Conservation (phyloP, 2,329 filamentous ascomycete genomes). For the Mollisia scopiformis region DNA sequence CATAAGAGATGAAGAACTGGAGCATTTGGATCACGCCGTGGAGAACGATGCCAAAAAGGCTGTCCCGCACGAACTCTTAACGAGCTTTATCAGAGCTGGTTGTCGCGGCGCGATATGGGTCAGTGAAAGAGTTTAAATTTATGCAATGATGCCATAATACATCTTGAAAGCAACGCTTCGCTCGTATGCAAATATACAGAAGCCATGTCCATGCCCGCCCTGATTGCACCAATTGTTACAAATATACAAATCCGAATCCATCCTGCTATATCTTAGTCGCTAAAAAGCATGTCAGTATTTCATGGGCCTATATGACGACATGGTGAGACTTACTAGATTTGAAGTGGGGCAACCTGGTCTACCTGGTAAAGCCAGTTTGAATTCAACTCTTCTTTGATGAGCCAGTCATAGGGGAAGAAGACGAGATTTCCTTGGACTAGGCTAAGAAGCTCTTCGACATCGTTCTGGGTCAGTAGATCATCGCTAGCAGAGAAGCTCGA, state of each 20-base stretch:
- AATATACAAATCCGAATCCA: constrained; percentile 22
- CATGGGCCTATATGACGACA: background rate
- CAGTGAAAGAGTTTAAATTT: constrained; percentile 67
- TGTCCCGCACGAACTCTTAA: constrained; percentile 85
- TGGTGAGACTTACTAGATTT: constrained; percentile 80
- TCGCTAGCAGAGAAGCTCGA: constrained; percentile 66
- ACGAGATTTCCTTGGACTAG: constrained; percentile 89
- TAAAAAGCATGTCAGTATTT: constrained; percentile 18
- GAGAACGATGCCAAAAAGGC: constrained; percentile 92
- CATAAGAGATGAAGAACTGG: constrained; percentile 93
- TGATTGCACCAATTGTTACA: constrained; percentile 14
- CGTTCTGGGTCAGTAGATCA: constrained; percentile 73
- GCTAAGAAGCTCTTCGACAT: constrained; percentile 80
- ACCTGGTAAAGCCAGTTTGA: constrained; percentile 98
- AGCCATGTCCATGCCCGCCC: constrained; percentile 3
- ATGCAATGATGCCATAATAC: constrained; percentile 15
- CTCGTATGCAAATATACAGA: constrained; percentile 16
- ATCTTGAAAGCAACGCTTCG: constrained; percentile 23
- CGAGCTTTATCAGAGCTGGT: constrained; percentile 84
- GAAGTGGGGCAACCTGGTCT: constrained; percentile 91
- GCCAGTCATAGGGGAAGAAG: constrained; percentile 94
- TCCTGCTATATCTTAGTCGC: constrained; percentile 25
- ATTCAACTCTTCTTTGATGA: constrained; percentile 85
- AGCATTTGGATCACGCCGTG: constrained; percentile 94
- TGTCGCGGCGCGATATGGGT: constrained; percentile 94